Conservation (phyloP, 2,329 filamentous ascomycete species). For the Talaromyces sp. region DNA sequence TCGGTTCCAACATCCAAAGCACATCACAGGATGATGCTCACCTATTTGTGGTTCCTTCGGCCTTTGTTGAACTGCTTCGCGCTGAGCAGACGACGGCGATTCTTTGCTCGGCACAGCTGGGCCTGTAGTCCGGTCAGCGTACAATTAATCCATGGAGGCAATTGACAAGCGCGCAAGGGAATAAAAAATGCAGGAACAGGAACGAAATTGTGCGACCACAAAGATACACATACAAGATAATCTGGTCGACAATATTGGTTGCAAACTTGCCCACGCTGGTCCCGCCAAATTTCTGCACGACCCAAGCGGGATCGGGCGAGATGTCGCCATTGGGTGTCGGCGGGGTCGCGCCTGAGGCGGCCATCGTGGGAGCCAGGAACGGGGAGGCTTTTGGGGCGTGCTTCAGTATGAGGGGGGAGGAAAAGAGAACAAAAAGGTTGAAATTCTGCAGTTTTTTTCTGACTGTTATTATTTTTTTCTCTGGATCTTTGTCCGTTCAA, state of each 20-base stretch:
- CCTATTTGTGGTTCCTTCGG: conserved; percentile 91
- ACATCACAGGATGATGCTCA: conserved; percentile 44
- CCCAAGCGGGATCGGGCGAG: conserved; percentile 51
- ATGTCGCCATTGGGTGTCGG: conserved; percentile 11
- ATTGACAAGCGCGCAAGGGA: neutral
- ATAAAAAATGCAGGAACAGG: neutral
- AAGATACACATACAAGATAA: conserved; percentile 51
- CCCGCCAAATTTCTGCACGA: conserved; percentile 92
- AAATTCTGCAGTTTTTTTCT: neutral
- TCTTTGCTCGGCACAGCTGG: conserved; percentile 60
- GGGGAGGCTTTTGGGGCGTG: neutral
- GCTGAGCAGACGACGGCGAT: conserved; percentile 95
- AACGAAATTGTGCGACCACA: neutral
- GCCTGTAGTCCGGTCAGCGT: conserved; percentile 32
- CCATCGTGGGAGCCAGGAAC: conserved; percentile 9
- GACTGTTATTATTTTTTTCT: neutral
- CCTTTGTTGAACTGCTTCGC: conserved; percentile 87
- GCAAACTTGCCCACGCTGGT: conserved; percentile 95
- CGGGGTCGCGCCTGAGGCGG: conserved; percentile 11
- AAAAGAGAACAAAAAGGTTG: neutral
- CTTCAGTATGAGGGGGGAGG: neutral
- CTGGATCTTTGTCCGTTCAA: neutral
- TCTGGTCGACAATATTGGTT: conserved; percentile 64
- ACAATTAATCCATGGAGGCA: neutral
- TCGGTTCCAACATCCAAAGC: neutral